Base-by-base conservation (phyloP, 129 eudicot species). In the Heracleum sosnowskyi region DNA sequence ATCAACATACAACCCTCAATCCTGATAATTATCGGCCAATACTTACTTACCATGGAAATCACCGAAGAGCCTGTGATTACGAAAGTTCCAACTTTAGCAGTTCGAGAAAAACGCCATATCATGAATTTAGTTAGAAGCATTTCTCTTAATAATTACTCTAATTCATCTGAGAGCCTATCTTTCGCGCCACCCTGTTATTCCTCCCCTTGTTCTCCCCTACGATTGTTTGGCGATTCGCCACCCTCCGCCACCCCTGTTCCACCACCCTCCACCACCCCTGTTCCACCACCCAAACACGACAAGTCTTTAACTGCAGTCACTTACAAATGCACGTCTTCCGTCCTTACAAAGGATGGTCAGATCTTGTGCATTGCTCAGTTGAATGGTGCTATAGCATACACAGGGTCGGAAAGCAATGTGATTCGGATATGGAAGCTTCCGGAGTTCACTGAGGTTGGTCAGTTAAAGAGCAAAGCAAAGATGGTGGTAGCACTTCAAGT, bases 371-470 rank as follows among this genome's bases (percentile, higher is more conserved):
- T 63, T 28, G 69, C 36, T 2, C 20, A 28, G 69, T 63, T 26
- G 36, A 63, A 63, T 63, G 35, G 35, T 22, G 29, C 28, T 3
- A 63, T 28, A 36, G 69, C 69, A 28, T 63, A 63, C 69, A 63
- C 69, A 11, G 69, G 69, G 17, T 63, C 36, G 0, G 69, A 28
- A 11, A 63, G 36, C 69, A 63, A 63, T 63, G 69, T 63, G 34
- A 63, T 63, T 28, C 35, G 69, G 16, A 13, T 63, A 11, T 63
- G 69, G 69, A 63, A 63, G 69, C 68, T 60, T 63, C 69, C 69
- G 7, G 69, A 63, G 36, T 63, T 63, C 2, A 63, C 18, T 11
- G 36, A 63, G 28, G 34, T 26, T 63, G 69, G 6, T 28, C 34
- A 63, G 69, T 28, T 63, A 28, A 63, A 28, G 17, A 28, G 69